A percentile compares a stretch with the other conserved stretches of the same genome.
Conservation (phyloP, 768 basidiomycete species). For the Collybiopsis luxurians region DNA sequence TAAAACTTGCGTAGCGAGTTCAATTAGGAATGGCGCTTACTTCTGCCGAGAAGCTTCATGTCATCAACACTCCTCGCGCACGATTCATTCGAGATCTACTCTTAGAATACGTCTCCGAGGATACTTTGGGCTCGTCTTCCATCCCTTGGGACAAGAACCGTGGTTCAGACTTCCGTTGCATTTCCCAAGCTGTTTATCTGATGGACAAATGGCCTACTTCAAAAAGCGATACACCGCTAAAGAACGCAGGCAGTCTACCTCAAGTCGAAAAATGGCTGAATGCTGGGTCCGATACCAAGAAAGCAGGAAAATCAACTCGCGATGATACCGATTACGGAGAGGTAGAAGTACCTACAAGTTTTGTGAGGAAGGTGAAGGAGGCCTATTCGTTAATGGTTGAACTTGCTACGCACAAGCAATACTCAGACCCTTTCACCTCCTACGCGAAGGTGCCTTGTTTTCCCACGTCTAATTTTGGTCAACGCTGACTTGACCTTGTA, state of each 20-base stretch:
- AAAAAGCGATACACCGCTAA: not conserved
- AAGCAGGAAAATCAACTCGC: not conserved
- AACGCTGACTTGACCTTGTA: not conserved
- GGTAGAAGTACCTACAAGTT: not conserved
- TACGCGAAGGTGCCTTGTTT: not conserved
- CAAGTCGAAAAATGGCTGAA: slow-evolving; percentile 6
- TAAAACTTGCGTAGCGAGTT: slow-evolving; percentile 47
- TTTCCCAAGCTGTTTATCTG: slow-evolving; percentile 51
- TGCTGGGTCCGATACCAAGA: not conserved
- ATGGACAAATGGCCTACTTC: slow-evolving; percentile 33
- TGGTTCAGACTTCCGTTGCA: slow-evolving; percentile 57
- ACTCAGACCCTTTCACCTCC: not conserved
- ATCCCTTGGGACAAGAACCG: slow-evolving; percentile 36
- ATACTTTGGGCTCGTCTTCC: slow-evolving; percentile 19
- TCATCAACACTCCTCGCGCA: slow-evolving; percentile 56
- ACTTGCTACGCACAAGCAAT: not conserved
- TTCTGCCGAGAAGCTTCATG: slow-evolving; percentile 62
- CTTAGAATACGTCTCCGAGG: slow-evolving; percentile 39
- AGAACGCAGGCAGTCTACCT: not conserved
- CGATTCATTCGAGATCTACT: slow-evolving; percentile 57
- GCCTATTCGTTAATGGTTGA: not conserved
- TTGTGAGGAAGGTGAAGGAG: slow-evolving; percentile 6
- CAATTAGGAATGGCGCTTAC: slow-evolving; percentile 68
- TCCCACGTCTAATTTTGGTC: not conserved
- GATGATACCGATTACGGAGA: slow-evolving; percentile 1